Evolutionary conservation across 177 flowering plant genomes (phyloP).

Genomic region (Vitis hybrid): DNA sequence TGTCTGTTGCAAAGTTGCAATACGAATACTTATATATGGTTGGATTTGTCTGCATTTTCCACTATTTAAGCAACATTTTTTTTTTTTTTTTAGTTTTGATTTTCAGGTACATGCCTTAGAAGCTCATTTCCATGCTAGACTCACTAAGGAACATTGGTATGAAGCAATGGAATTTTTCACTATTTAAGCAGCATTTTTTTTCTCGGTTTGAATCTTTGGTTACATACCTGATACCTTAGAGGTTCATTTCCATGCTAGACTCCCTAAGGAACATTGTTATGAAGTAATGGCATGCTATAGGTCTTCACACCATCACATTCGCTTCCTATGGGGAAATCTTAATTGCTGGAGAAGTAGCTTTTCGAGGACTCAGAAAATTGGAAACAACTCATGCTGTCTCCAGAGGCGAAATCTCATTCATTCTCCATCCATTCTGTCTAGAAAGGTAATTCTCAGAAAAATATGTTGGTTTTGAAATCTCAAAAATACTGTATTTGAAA

Average conservation of each 20-base stretch:
- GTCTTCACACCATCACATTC: conserved; percentile 17
- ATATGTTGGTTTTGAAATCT: not conserved
- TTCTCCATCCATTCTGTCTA: conserved; percentile 11
- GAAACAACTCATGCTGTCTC: conserved; percentile 4
- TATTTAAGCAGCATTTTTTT: no score
- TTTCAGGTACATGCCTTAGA: no score
- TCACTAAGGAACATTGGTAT: not conserved
- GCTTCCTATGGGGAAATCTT: conserved; percentile 21
- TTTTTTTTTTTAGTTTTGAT: no score
- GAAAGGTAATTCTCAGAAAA: conserved; percentile 24
- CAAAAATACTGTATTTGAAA: not conserved
- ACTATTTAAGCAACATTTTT: no score
- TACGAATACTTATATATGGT: no score
- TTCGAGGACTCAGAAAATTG: conserved; percentile 13
- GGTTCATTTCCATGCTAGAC: not conserved
- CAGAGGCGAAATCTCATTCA: conserved; percentile 2
- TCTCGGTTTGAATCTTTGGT: no score
- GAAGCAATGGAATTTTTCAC: conserved; percentile 15
- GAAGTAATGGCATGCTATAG: conserved; percentile 34
- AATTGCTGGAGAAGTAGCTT: conserved; percentile 19
- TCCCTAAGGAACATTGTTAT: not conserved
- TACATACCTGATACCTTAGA: no score
- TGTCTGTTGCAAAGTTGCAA: no score
- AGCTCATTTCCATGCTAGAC: not conserved
- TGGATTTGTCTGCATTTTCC: no score